These are phyloP conservation scores for Colletotrichum sp. DNA, from an alignment of 2,329 filamentous ascomycete species.

Conservation along the genomic window DNA sequence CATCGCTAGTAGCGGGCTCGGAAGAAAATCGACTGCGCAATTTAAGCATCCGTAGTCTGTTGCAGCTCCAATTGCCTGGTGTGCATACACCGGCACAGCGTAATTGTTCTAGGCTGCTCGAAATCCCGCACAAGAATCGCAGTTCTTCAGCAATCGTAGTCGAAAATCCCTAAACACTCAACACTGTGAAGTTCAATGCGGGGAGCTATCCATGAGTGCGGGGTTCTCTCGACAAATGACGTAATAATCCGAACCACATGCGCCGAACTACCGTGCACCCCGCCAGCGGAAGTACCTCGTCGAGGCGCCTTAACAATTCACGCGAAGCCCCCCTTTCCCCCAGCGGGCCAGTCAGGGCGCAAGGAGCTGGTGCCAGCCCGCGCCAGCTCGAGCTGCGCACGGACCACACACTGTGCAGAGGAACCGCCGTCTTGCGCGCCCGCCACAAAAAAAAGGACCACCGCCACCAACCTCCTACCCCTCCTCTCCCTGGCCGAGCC, in stretches of 20 bases:
- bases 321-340: not conserved
- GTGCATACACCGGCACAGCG: not conserved
- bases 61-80: not conserved
- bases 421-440: not conserved
- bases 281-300: not conserved
- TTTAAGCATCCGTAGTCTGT: not conserved
- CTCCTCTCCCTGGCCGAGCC: not conserved
- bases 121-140: not conserved
- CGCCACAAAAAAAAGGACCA: not conserved
- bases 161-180: not conserved
- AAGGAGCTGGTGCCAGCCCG: not conserved
- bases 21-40: not conserved
- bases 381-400: not conserved
- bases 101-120: not conserved
- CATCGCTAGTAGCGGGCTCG: not conserved
- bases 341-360: not conserved
- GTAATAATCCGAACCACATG: not conserved
- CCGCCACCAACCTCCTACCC: not conserved
- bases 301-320: not conserved
- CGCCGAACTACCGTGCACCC: not conserved
- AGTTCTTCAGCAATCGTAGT: not conserved
- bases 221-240: conserved; percentile 4
- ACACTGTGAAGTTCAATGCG: not conserved
- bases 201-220: not conserved
- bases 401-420: not conserved